Evolutionary conservation across 371 early-diverging fungal species (phyloP), one percentile per base, ranked within the genome.

Genomic region (Apophysomyces sp.): DNA sequence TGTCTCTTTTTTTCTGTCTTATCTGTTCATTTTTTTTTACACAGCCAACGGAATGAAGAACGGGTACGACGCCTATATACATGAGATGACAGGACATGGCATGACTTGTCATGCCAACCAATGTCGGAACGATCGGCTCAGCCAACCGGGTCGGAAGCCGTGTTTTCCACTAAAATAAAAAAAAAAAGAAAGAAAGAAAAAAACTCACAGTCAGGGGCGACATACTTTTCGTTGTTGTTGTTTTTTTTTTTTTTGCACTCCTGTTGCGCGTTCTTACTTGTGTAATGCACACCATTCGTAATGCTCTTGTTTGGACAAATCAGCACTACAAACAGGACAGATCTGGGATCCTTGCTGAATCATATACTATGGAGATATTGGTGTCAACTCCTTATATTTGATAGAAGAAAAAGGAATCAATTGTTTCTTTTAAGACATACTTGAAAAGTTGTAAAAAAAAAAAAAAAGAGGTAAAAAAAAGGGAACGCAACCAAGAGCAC

Each of bases 211-310:
- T 44, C 49, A 44, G 49, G 49, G 49, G 21, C 49, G 9, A 21
- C 6, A 6, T 16, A 21, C 49, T 8, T 21, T 21, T 44, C n/a
- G 37, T 13, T 44, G 24, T 44, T 44, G 9, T 34, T 34, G 13
- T 34, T 34, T 34, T 34, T 13, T 0, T 34, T 34, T 34, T 34
- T 34, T 34, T 13, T 34, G 8, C 2, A 11, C 13, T 34, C 13
- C 13, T 34, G 13, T 34, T 34, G 11, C 13, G 13, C 13, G 34
- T 34, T 34, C 49, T 60, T 68, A 65, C 69, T 68, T 65, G 60
- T 68, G 69, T 40, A 68, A 55, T n/a, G 57, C 69, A 51, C 69
- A 69, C 69, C 65, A 69, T 32, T 52, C 58, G 41, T 69, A 58
- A 58, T 69, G 62, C 30, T 61, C 61, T 15, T 26, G 44, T 51